Evolutionary conservation across 768 basidiomycete genomes (phyloP), one percentile per base, ranked within the genome.

Genomic region (Termitomyces sp.): DNA sequence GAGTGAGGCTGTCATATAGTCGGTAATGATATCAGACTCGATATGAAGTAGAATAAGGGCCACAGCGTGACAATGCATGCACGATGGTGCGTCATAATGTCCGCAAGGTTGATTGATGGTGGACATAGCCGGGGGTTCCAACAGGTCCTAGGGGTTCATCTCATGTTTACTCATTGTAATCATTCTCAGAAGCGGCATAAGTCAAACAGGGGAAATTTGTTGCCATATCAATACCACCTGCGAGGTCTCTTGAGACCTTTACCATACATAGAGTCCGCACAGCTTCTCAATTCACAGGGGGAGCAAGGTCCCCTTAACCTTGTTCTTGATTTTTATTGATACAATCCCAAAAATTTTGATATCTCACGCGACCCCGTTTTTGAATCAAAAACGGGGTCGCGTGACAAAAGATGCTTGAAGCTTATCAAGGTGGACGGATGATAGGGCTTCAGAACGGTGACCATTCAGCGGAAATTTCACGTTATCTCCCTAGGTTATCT

Each of bases 221-320:
- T n/a, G 9, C 30, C 20, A 18, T 43, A 57, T 38, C 35, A 16
- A 32, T 28, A 13, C n/a, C 20, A 32, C 3, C 46, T 26, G 41
- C 26, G 40, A 18, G 20, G 26, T 49, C 8, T 46, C 13, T 9
- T 10, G 55, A 38, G 54, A 48, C 57, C 36, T 58, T 36, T 56
- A 23, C 47, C 23, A 44, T 48, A 35, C 47, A 50, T 49, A 32
- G 36, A 50, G 50, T 55, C 50, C 30, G 50, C 44, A 62, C 46
- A 62, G 57, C 61, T 56, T 56, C 56, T 41, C n/a, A 32, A 40
- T 54, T 44, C 13, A 40, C 38, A 26, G 18, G 30, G 44, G 38
- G 10, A 32, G 10, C 23, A 62, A 56, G 32, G 53, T 20, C 13
- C 57, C 50, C 55, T 56, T 50, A 6, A 51, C 2, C 16, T 40